A percentile compares a stretch with the other conserved stretches of the same genome.
phyloP scores from a whole-genome alignment of 2,329 filamentous ascomycete genomes.

The Fusarium illudens region DNA sequence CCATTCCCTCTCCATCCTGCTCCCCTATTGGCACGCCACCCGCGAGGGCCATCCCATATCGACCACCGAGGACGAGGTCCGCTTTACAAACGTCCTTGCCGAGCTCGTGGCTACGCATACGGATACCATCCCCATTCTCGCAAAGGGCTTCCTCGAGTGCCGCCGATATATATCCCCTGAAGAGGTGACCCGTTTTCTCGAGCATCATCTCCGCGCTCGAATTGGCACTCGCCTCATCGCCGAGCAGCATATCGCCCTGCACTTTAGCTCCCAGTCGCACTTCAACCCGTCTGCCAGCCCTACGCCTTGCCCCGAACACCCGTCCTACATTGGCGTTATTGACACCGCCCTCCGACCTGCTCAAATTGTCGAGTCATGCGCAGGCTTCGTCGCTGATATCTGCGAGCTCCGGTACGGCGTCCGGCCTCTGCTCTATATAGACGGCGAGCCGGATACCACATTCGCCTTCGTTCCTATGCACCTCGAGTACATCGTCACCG shows the following conservation, averaged over 20 bases:
- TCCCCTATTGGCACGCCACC: conserved; percentile 75
- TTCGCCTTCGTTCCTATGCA: conserved; percentile 97
- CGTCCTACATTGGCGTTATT: conserved; percentile 90
- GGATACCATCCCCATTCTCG: conserved; percentile 93
- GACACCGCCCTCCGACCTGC: conserved; percentile 88
- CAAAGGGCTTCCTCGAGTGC: conserved; percentile 91
- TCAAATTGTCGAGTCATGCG: conserved; percentile 82
- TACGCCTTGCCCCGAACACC: conserved; percentile 60
- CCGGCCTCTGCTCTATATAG: conserved; percentile 80
- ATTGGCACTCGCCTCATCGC: conserved; percentile 95
- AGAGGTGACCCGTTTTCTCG: conserved; percentile 90
- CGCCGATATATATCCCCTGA: conserved; percentile 83
- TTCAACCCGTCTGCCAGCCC: conserved; percentile 63
- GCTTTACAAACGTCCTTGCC: conserved; percentile 90
- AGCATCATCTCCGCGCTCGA: conserved; percentile 90
- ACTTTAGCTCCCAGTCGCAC: conserved; percentile 76
- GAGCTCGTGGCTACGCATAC: conserved; percentile 95
- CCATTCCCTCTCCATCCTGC: conserved; percentile 87
- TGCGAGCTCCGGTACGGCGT: conserved; percentile 96
- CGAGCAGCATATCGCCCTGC: conserved; percentile 95
- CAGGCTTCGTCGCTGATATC: conserved; percentile 91
- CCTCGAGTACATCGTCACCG: conserved; percentile 95
- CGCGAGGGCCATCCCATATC: conserved; percentile 49
- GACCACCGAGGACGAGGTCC: conserved; percentile 84
- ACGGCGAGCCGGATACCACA: conserved; percentile 84